Conservation (phyloP, 768 basidiomycete genomes). For the Leucocoprinus birnbaumii region DNA sequence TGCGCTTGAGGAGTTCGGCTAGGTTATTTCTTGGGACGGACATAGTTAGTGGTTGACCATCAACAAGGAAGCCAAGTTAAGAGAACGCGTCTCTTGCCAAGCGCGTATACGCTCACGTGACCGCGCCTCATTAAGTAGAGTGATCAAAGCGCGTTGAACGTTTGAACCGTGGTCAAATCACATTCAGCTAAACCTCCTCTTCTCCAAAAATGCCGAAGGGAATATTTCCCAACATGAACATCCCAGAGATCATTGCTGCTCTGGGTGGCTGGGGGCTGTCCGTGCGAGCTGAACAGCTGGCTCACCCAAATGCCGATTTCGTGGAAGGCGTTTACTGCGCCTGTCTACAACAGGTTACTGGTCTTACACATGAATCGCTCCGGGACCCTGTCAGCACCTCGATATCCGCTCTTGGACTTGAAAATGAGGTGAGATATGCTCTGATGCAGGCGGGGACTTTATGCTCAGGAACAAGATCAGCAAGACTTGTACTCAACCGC, state of each 20-base stretch:
- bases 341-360: slow-evolving; percentile 71
- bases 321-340: slow-evolving; percentile 67
- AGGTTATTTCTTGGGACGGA: slow-evolving; percentile 34
- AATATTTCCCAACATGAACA: slow-evolving; percentile 64
- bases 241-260: slow-evolving; percentile 59
- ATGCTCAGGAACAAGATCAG: neutral
- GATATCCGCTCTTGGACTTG: slow-evolving; percentile 45
- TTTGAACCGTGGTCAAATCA: too few species aligned
- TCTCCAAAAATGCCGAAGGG: slow-evolving; percentile 43
- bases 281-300: slow-evolving; percentile 65
- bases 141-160: too few species aligned
- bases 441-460: neutral
- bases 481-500: slow-evolving; percentile 69
- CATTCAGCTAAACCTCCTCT: too few species aligned
- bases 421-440: slow-evolving; percentile 38
- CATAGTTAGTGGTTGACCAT: slow-evolving; percentile 15
- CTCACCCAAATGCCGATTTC: slow-evolving; percentile 66
- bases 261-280: slow-evolving; percentile 69
- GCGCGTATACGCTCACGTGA: slow-evolving; percentile 15
- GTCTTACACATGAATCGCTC: slow-evolving; percentile 55
- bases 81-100: slow-evolving; percentile 5
- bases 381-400: slow-evolving; percentile 56
- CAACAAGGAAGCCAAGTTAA: neutral
- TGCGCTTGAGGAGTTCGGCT: slow-evolving; percentile 32
- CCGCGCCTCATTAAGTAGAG: too few species aligned